Evolutionary conservation across 345 rosid species (phyloP), one percentile per base, ranked within the genome.

Genomic region (Odontarrhena argentea): DNA sequence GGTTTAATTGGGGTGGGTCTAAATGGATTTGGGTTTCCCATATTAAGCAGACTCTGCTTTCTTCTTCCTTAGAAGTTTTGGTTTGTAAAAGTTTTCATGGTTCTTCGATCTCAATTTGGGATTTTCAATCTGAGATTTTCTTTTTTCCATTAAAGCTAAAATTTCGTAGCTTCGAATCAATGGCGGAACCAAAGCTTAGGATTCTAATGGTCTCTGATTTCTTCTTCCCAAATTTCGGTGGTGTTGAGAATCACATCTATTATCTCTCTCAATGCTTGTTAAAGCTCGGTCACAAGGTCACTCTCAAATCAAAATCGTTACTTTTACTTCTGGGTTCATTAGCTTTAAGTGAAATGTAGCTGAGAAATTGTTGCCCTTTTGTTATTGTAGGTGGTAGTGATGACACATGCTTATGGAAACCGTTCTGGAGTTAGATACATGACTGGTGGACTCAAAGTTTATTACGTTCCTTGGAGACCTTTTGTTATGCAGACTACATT

Each of bases 211-310:
- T 87, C 51, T 94, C 97, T 18, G 97, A 94, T 80, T 91, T 94
- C 81, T 91, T 88, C 87, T 94, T 82, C 78, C 97, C 99, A 7
- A 94, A 91, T 77, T 88, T 94, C 48, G 96, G 97, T 52, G 99
- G 99, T 45, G 99, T 94, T 1, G 97, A 94, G 76, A 87, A 75
- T 78, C 97, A 94, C 78, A 86, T 94, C 50, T 94, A 91, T 58
- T 94, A 83, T 71, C 84, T 94, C 37, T 94, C 97, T 34, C 99
- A 91, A 60, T 94, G 97, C 81, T 76, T 91, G 51, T 73, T 94
- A 63, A 80, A 88, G 81, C 96, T 88, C 58, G 96, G 97, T 26
- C 97, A 88, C 84, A 94, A 88, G 97, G 99, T 94, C 45, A 77
- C 77, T 32, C 6, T 32, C 4, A 1, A 6, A 45, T 52, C 7